These are phyloP conservation scores for Aspergillus ellipticus DNA, from an alignment of 495 filamentous ascomycete genomes.

Conservation along the genomic window DNA sequence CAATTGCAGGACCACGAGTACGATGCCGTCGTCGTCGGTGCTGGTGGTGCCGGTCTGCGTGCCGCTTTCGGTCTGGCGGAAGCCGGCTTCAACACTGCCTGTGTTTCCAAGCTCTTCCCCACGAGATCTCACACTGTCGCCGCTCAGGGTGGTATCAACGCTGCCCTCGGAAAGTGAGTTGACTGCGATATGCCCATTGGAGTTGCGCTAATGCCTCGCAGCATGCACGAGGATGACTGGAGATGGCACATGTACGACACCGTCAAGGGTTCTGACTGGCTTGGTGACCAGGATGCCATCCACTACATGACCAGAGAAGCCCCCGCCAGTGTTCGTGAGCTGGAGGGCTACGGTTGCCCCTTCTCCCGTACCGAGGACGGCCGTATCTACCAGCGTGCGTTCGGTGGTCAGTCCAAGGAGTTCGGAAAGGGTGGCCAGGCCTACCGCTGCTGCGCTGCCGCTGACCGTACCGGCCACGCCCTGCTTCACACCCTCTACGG, in stretches of 20 bases:
- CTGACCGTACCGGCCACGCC: conserved; percentile 93
- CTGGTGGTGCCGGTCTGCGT: conserved; percentile 88
- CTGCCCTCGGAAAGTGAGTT: conserved; percentile 81
- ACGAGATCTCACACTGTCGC: conserved; percentile 95
- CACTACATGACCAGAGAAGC: conserved; percentile 99
- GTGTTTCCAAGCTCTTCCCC: conserved; percentile 97
- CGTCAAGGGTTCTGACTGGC: conserved; percentile 97
- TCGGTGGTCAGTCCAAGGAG: conserved; percentile 94
- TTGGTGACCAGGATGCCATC: conserved; percentile 97
- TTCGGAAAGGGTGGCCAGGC: conserved; percentile 95
- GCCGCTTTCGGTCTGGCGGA: conserved; percentile 96
- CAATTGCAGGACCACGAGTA: conserved; percentile 64
- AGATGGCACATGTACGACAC: conserved; percentile 99
- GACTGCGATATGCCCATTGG: neutral
- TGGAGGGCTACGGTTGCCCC: conserved; percentile 96
- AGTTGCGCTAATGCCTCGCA: conserved; percentile 22
- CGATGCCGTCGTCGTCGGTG: conserved; percentile 91
- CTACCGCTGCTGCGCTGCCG: conserved; percentile 92
- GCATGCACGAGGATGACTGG: conserved; percentile 91
- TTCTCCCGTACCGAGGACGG: conserved; percentile 98
- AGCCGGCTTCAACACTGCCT: conserved; percentile 96
- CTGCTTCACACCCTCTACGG: conserved; percentile 97
- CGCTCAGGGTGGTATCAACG: conserved; percentile 67
- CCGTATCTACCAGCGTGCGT: conserved; percentile 96
- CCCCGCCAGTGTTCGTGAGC: conserved; percentile 83